Percentiles rank a stretch among this genome's conserved stretches.
Evolutionary conservation across 108 stramenopile species (phyloP).

Genomic region (Craspedostauros australis): DNA sequence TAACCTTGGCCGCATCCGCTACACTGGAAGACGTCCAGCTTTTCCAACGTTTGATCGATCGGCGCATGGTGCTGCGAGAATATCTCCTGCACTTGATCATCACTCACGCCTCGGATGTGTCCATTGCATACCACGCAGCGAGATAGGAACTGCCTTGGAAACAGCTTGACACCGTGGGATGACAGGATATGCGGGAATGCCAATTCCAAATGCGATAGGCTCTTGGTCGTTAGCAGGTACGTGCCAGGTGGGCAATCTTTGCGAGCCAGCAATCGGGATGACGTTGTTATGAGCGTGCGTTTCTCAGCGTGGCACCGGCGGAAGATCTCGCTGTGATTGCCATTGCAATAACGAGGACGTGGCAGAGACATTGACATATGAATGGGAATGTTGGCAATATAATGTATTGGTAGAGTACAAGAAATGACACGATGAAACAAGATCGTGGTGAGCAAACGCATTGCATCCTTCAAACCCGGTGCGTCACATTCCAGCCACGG

Average conservation of each 20-base stretch:
- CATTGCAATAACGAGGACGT: too few relatives aligned
- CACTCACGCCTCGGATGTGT: constrained; percentile 44
- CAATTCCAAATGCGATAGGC: constrained; percentile 53
- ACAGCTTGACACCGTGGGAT: constrained; percentile 62
- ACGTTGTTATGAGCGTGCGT: constrained; percentile 77
- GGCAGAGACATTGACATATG: too few relatives aligned
- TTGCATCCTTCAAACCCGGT: too few relatives aligned
- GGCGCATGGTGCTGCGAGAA: constrained; percentile 59
- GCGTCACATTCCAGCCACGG: too few relatives aligned
- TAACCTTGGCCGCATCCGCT: constrained; percentile 69
- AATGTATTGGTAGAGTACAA: too few relatives aligned
- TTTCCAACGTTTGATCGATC: constrained; percentile 27
- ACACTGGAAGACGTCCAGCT: constrained; percentile 67
- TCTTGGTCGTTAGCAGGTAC: constrained; percentile 61
- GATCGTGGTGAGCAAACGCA: too few relatives aligned
- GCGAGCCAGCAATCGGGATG: constrained; percentile 63
- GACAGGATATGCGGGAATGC: constrained; percentile 61
- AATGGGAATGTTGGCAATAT: too few relatives aligned
- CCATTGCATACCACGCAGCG: constrained; percentile 88
- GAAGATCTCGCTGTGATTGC: constrained; percentile 63
- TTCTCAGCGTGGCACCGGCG: constrained; percentile 63
- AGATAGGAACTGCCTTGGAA: constrained; percentile 58
- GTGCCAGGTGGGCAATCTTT: constrained; percentile 82
- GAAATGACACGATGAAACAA: too few relatives aligned
- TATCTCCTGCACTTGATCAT: constrained; percentile 41